Evolutionary conservation across 371 early-diverging fungal species (phyloP), one percentile per base, ranked within the genome.

Genomic region (Parasitella parasitica): DNA sequence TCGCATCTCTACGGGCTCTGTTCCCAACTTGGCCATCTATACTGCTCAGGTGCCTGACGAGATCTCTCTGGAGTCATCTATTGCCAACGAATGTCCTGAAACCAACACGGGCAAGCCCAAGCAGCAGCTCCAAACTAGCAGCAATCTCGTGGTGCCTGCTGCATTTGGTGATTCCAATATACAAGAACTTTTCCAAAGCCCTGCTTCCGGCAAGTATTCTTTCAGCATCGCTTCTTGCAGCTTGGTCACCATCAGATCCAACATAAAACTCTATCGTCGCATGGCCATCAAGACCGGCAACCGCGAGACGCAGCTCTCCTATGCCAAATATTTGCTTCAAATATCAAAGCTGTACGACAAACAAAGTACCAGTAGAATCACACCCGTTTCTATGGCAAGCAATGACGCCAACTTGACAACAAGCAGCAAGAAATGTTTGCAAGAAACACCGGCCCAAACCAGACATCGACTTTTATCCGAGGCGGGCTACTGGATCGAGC

Each of bases 251-350:
- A 80, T 77, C n/a, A 68, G 68, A 5, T 67, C 67, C 0, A 67
- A 67, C 11, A 63, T 68, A 26, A 81, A 86, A 61, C 84, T 82
- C 50, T 90, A 89, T 59, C 86, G 91, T 13, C 88, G 91, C 20
- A 86, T 90, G 59, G 91, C 91, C 15, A 81, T 74, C 69, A 89
- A 90, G 69, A 89, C 89, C n/a, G 79, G 84, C 55, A 86, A 89
- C 58, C 70, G 74, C 24, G 69, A 83, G 11, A 84, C 82, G 32
- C 91, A 91, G 70, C 52, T 89, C 53, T 85, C 89, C 28, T 91
- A 86, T 67, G 89, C 90, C 8, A 87, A 88, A 72, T 91, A 88
- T 62, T 70, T 91, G 54, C 61, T 91, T 13, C 78, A 82, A 37
- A 76, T 86, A 39, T 62, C 70, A 1, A 59, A 54, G 12, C 32